phyloP scores from a whole-genome alignment of 176 grass and related monocot species.

The Avena sativa region DNA sequence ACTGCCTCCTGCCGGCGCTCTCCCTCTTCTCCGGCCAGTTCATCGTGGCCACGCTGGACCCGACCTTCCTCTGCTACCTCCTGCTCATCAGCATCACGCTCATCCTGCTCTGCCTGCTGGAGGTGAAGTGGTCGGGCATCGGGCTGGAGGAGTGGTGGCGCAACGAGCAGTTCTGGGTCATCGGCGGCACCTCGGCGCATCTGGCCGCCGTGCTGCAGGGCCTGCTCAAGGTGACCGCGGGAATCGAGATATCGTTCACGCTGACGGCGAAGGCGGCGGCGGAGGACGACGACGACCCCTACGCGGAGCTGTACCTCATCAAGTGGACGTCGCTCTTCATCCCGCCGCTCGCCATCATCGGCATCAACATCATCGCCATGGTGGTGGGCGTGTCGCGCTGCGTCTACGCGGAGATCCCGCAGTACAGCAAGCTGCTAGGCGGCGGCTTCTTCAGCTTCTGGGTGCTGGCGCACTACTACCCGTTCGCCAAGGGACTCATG shows the following conservation, averaged over 20 bases:
- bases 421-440: conserved; percentile 83
- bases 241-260: conserved; percentile 94
- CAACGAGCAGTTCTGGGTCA: conserved; percentile 98
- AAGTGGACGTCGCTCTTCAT: conserved; percentile 95
- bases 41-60: conserved; percentile 79
- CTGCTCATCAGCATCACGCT: conserved; percentile 74
- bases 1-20: conserved; percentile 82
- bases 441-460: conserved; percentile 91
- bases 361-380: conserved; percentile 81
- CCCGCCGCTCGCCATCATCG: conserved; percentile 69
- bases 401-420: conserved; percentile 82
- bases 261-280: conserved; percentile 72
- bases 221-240: conserved; percentile 78
- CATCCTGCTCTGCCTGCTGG: conserved; percentile 71
- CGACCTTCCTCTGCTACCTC: conserved; percentile 74
- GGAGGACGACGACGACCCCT: conserved; percentile 78
- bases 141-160: conserved; percentile 96
- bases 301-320: conserved; percentile 75
- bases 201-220: conserved; percentile 76
- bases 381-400: conserved; percentile 72
- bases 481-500: conserved; percentile 88
- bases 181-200: conserved; percentile 82
- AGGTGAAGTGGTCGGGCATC: conserved; percentile 95
- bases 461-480: conserved; percentile 88
- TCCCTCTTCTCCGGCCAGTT: conserved; percentile 88